A percentile compares a stretch with the other conserved stretches of the same genome.
phyloP scores from a whole-genome alignment of 345 rosid species.

The Salix exigua region DNA sequence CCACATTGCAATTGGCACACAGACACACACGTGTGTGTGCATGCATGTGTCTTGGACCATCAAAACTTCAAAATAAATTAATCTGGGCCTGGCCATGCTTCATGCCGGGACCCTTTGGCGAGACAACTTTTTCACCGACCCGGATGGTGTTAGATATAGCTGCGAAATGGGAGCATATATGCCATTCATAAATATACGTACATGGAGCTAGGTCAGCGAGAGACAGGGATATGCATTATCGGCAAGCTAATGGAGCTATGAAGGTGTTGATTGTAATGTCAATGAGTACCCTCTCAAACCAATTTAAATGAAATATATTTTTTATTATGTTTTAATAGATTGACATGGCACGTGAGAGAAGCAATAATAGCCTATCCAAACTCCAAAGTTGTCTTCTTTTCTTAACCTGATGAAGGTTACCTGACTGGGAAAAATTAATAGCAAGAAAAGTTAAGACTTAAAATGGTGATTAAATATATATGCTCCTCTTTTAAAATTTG shows the following conservation, averaged over 20 bases:
- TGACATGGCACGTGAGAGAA: conserved; percentile 23
- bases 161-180: not conserved
- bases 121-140: conserved; percentile 27
- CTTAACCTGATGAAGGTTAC: not conserved
- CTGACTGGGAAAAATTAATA: not conserved
- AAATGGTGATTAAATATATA: no score
- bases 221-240: no score
- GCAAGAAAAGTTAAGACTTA: no score
- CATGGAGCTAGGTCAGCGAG: not conserved
- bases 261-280: not conserved
- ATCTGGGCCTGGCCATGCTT: conserved; percentile 24
- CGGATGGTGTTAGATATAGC: not conserved
- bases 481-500: no score
- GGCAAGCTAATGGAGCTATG: not conserved
- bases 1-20: no score
- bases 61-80: not conserved
- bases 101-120: conserved; percentile 22
- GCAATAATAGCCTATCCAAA: not conserved
- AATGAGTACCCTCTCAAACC: not conserved
- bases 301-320: no score
- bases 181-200: not conserved
- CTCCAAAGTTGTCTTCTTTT: no score
- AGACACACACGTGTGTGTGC: no score
- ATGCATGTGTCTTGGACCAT: not conserved
- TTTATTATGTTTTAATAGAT: not conserved